Percentiles rank a stretch among this genome's conserved stretches.
phyloP scores from a whole-genome alignment of 495 filamentous ascomycete species.

The Penicillium odoratum region DNA sequence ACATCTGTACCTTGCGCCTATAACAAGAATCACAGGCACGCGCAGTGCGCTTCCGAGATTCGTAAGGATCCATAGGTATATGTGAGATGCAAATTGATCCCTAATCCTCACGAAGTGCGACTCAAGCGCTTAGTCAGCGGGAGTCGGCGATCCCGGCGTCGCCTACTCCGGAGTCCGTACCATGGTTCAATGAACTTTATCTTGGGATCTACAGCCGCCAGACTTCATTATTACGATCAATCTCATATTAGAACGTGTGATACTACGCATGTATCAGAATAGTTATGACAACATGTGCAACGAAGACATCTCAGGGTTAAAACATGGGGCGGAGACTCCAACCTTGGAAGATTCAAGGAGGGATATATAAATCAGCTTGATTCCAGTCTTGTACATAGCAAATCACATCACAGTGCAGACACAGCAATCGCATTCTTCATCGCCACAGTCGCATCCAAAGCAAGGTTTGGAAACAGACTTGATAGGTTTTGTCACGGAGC shows the following conservation, averaged over 20 bases:
- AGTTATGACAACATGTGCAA: no score
- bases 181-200: no score
- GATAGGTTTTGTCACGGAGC: conserved; percentile 43
- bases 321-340: no score
- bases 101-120: conserved; percentile 3
- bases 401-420: conserved; percentile 48
- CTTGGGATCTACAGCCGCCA: no score
- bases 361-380: neutral
- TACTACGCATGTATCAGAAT: no score
- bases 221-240: no score
- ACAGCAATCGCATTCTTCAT: conserved; percentile 46
- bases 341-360: no score
- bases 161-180: no score
- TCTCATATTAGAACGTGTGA: no score
- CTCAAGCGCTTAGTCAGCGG: conserved; percentile 21
- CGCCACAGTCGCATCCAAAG: conserved; percentile 47
- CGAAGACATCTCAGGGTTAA: no score
- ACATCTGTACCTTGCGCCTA: conserved; percentile 42
- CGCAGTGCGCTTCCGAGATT: conserved; percentile 31
- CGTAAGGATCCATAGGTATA: conserved; percentile 17
- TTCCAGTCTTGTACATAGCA: neutral
- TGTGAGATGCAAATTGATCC: conserved; percentile 1
- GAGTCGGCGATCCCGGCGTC: neutral
- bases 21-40: conserved; percentile 54
- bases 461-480: conserved; percentile 46